These are phyloP conservation scores for Fusarium dlaminii DNA, from an alignment of 2,329 filamentous ascomycete genomes.

Conservation along the genomic window DNA sequence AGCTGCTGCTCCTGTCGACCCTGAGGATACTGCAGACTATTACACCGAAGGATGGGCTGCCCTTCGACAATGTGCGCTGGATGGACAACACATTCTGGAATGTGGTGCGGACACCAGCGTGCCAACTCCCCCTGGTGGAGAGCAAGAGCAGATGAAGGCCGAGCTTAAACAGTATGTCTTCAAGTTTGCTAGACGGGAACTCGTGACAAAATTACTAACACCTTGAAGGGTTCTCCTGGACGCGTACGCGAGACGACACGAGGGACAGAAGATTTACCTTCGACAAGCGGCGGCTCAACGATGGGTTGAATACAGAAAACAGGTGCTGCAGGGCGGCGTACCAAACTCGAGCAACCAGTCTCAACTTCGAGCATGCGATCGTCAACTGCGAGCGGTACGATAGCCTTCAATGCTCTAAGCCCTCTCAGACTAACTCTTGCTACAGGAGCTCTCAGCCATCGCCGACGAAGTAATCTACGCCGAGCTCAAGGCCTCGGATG, in stretches of 20 bases:
- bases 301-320: slow-evolving; percentile 66
- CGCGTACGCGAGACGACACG: slow-evolving; percentile 68
- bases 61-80: slow-evolving; percentile 68
- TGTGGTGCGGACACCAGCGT: slow-evolving; percentile 70
- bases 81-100: slow-evolving; percentile 72
- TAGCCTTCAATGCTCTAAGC: not conserved
- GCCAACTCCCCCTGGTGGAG: slow-evolving; percentile 61
- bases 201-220: slow-evolving; percentile 2
- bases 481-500: slow-evolving; percentile 63
- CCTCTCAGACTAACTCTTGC: not conserved
- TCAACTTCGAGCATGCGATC: slow-evolving; percentile 63
- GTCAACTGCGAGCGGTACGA: slow-evolving; percentile 66
- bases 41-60: slow-evolving; percentile 71
- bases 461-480: slow-evolving; percentile 68
- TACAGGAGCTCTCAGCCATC: slow-evolving; percentile 63
- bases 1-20: slow-evolving; percentile 64
- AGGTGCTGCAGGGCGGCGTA: slow-evolving; percentile 62
- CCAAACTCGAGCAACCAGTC: slow-evolving; percentile 58
- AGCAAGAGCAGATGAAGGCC: slow-evolving; percentile 68
- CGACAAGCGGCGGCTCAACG: slow-evolving; percentile 68
- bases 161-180: slow-evolving; percentile 69
- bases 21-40: slow-evolving; percentile 65
- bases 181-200: not conserved
- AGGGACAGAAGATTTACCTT: slow-evolving; percentile 71
- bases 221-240: slow-evolving; percentile 64